phyloP scores from a whole-genome alignment of 495 filamentous ascomycete genomes.

The Daldinia bambusicola region DNA sequence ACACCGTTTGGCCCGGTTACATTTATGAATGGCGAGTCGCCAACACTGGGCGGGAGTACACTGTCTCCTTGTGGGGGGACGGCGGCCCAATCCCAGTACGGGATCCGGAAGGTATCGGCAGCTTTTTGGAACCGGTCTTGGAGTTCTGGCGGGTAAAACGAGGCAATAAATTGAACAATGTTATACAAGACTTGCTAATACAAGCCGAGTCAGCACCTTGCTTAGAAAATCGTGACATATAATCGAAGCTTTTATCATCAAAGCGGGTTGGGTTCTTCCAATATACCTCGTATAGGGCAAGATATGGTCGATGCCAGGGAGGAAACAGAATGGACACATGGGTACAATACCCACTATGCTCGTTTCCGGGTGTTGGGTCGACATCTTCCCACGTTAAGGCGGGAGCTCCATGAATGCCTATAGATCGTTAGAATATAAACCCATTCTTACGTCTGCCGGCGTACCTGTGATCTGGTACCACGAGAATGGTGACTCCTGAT shows the following conservation, averaged over 20 bases:
- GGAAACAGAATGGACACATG: conserved; percentile 74
- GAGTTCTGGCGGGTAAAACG: conserved; percentile 60
- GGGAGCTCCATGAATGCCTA: conserved; percentile 74
- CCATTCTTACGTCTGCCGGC: conserved; percentile 26
- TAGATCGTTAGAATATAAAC: conserved; percentile 28
- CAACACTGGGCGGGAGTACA: conserved; percentile 61
- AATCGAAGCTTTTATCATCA: background rate
- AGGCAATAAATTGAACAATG: conserved; percentile 62
- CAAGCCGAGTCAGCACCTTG: conserved; percentile 14
- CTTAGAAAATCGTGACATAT: background rate
- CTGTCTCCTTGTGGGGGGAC: conserved; percentile 58
- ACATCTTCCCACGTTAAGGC: conserved; percentile 67
- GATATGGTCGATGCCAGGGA: conserved; percentile 78
- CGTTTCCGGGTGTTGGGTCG: conserved; percentile 55
- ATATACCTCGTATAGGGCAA: conserved; percentile 71
- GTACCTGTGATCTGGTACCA: conserved; percentile 70
- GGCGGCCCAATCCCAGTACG: conserved; percentile 76
- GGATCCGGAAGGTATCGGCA: conserved; percentile 67
- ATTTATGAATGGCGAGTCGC: conserved; percentile 54
- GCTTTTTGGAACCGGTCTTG: conserved; percentile 60
- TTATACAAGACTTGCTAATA: conserved; percentile 66
- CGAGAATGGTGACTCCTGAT: conserved; percentile 63
- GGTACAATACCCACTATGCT: conserved; percentile 69
- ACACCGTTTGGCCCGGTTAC: conserved; percentile 64
- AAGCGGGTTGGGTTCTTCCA: conserved; percentile 4